Evolutionary conservation across 352 stramenopile genomes (phyloP), one percentile per base, ranked within the genome.

Genomic region (Phytophthora litchii): DNA sequence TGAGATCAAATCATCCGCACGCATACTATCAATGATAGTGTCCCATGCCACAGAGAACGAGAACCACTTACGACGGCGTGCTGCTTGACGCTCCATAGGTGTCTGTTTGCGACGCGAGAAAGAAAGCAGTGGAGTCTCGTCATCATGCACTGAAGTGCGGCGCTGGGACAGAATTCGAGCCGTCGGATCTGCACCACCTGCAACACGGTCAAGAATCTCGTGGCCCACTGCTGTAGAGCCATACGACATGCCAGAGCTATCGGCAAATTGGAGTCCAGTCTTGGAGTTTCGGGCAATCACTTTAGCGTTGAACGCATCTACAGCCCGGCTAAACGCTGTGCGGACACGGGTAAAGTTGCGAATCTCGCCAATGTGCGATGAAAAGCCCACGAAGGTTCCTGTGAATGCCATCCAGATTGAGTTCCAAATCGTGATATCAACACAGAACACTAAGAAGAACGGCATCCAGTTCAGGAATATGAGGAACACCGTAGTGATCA

Each of bases 391-490:
- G 61, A 97, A 96, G 0, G 93, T 98, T 45, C 97, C 97, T 35
- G 94, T 97, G 74, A 98, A 98, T 0, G 96, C 94, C 65, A 98
- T 86, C 96, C 96, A 99, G 35, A 98, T 96, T 23, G 96, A 86
- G 62, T 98, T 98, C 96, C 96, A 99, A 61, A 99, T 99, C 36
- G 91, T 98, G 66, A 98, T 98, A 56, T 99, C 97, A 49, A 99
- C 97, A 34, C 97, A 92, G 67, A 98, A 99, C 0, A 99, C 96
- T 61, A 99, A 89, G 69, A 99, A 98, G 61, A 98, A 97, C 8
- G 97, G 97, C 23, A 98, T 70, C 97, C 97, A 99, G 61, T 98
- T 88, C 20, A 99, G 68, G 0, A 92, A 69, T 23, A 99, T 92
- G n/a, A 99, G 71, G 19, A 98, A 66, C 34, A 76, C 58, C 2